Evolutionary conservation across 1,139 yeast genomes (phyloP).

Genomic region (Yamadazyma sp.): DNA sequence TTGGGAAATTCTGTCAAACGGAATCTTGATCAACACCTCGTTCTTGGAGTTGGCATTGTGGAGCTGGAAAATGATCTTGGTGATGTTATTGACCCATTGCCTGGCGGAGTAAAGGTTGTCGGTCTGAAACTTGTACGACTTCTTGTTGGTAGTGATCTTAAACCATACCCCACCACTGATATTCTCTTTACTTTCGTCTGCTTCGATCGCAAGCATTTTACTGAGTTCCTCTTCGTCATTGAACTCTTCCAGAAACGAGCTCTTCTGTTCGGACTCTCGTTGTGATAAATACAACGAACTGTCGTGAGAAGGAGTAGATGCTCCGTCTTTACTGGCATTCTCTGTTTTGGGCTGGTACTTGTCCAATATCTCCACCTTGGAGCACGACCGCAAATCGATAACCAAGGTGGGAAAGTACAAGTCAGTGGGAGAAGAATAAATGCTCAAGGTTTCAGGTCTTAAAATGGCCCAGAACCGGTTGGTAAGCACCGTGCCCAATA

Average conservation of each 20-base stretch:
- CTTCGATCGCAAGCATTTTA: conserved; percentile 24
- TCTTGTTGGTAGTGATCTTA: conserved; percentile 54
- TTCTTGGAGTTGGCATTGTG: conserved; percentile 68
- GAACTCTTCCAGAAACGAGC: conserved; percentile 16
- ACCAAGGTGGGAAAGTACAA: conserved; percentile 78
- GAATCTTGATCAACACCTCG: conserved; percentile 76
- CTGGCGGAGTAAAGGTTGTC: conserved; percentile 74
- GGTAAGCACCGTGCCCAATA: conserved; percentile 36
- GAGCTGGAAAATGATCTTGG: conserved; percentile 66
- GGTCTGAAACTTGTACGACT: conserved; percentile 65
- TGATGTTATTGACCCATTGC: conserved; percentile 75
- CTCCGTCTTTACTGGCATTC: conserved; percentile 7
- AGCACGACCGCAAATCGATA: conserved; percentile 67
- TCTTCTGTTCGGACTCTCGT: conserved; percentile 10
- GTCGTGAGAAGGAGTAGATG: neutral
- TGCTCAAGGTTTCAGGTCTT: conserved; percentile 64
- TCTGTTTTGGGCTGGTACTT: conserved; percentile 23
- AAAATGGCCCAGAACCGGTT: conserved; percentile 74
- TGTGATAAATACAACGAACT: conserved; percentile 6
- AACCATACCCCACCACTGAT: conserved; percentile 48
- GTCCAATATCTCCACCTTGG: conserved; percentile 54
- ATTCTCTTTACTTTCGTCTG: conserved; percentile 30
- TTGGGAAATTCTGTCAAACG: conserved; percentile 55
- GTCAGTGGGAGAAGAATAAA: conserved; percentile 72
- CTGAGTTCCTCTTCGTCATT: conserved; percentile 26